phyloP scores from a whole-genome alignment of 2,329 filamentous ascomycete species.

The Apiospora kogelbergensis region DNA sequence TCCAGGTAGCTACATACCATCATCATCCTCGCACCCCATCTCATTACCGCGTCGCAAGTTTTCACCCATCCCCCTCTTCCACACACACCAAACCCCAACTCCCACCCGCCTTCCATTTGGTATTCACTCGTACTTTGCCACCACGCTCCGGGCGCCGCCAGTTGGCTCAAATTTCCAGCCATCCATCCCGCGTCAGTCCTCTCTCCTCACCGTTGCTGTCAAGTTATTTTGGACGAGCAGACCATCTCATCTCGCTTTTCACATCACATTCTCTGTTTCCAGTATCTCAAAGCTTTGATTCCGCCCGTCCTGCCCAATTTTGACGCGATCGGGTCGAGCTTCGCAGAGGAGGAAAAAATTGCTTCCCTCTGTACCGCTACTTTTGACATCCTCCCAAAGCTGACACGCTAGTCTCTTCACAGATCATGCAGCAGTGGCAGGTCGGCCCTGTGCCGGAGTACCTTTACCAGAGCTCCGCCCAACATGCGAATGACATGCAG shows the following conservation, averaged over 20 bases:
- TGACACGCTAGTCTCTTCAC: conserved; percentile 29
- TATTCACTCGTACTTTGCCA: conserved; percentile 8
- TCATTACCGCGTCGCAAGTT: conserved; percentile 1
- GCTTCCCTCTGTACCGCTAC: background rate
- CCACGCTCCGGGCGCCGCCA: background rate
- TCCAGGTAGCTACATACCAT: conserved; percentile 3
- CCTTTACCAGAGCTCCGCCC: conserved; percentile 53
- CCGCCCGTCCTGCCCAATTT: background rate
- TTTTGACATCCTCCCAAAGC: conserved; percentile 16
- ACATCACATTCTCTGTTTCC: background rate
- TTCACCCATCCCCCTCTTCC: background rate
- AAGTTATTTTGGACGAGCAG: background rate
- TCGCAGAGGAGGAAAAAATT: background rate
- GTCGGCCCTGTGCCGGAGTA: conserved; percentile 61
- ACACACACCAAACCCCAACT: background rate
- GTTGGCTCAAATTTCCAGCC: background rate
- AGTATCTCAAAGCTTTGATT: background rate
- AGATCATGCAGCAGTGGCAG: conserved; percentile 64
- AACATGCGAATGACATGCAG: conserved; percentile 58
- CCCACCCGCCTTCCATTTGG: conserved; percentile 1
- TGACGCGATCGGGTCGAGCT: background rate
- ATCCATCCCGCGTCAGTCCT: background rate
- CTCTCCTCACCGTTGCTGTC: background rate
- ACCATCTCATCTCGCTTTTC: background rate
- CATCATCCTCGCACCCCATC: background rate